A percentile compares a stretch with the other conserved stretches of the same genome.
phyloP scores from a whole-genome alignment of 2,329 filamentous ascomycete species.

The Lachnellula subtilissima region DNA sequence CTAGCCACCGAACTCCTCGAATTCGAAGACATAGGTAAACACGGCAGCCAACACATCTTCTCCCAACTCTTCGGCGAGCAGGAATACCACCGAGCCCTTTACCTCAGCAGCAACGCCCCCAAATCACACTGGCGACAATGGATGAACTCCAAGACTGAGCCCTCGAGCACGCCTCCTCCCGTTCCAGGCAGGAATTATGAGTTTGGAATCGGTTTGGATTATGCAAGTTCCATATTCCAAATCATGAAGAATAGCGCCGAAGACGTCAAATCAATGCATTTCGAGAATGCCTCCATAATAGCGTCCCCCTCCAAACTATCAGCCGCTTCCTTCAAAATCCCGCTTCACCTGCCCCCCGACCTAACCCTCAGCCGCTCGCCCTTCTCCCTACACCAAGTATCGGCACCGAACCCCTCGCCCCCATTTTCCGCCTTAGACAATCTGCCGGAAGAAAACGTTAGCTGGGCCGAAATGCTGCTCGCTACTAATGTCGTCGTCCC shows the following conservation, averaged over 20 bases:
- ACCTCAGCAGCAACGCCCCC: not conserved
- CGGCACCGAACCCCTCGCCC: not conserved
- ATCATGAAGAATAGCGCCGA: slow-evolving; percentile 11
- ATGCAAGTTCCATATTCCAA: slow-evolving; percentile 21
- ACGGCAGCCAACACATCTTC: slow-evolving; percentile 29
- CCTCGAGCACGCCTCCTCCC: not conserved
- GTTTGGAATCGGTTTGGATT: slow-evolving; percentile 24
- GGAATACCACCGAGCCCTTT: slow-evolving; percentile 40
- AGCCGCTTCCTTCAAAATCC: slow-evolving; percentile 5
- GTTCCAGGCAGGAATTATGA: slow-evolving; percentile 7
- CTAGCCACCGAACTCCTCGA: slow-evolving; percentile 22
- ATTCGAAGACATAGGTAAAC: not conserved
- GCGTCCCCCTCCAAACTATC: slow-evolving; percentile 8
- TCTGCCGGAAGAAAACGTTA: slow-evolving; percentile 2
- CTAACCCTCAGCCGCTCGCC: slow-evolving; percentile 9
- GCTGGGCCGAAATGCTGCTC: slow-evolving; percentile 8
- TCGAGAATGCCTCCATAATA: slow-evolving; percentile 11
- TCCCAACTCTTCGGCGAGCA: slow-evolving; percentile 49
- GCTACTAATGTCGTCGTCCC: slow-evolving; percentile 13
- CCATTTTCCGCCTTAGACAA: slow-evolving; percentile 11
- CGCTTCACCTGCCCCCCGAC: slow-evolving; percentile 14
- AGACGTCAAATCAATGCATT: slow-evolving; percentile 19
- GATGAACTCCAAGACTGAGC: not conserved
- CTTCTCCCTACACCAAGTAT: slow-evolving; percentile 5
- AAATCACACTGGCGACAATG: slow-evolving; percentile 30